phyloP scores from a whole-genome alignment of 2,329 filamentous ascomycete genomes.

The Sordariomycetes sp. region DNA sequence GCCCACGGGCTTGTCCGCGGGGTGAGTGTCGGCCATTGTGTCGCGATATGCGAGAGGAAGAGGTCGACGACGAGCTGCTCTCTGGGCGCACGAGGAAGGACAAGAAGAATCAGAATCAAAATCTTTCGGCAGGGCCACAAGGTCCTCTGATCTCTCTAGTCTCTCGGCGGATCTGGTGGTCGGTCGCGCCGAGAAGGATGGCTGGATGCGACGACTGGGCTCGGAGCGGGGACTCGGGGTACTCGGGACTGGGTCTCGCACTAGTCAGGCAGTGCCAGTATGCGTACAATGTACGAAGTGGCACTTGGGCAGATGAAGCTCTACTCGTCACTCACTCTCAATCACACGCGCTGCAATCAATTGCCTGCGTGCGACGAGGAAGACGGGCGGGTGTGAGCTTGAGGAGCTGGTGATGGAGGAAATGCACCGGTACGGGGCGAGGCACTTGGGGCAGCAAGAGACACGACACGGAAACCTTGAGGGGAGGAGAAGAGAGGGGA shows the following conservation, averaged over 20 bases:
- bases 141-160: not conserved
- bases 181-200: not conserved
- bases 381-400: not conserved
- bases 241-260: too few relatives aligned
- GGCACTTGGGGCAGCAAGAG: not conserved
- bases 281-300: not conserved
- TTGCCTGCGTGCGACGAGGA: not conserved
- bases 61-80: not conserved
- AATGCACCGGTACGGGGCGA: not conserved
- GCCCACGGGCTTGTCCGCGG: too few relatives aligned
- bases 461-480: not conserved
- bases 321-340: slow-evolving; percentile 1
- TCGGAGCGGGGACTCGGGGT: too few relatives aligned
- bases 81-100: not conserved
- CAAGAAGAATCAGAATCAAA: not conserved
- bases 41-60: not conserved
- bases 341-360: not conserved
- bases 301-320: not conserved
- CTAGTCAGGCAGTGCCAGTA: slow-evolving; percentile 1
- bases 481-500: not conserved
- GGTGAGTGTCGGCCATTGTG: slow-evolving; percentile 4
- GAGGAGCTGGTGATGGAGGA: not conserved
- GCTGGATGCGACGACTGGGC: too few relatives aligned
- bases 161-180: not conserved
- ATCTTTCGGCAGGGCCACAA: not conserved